phyloP scores from a whole-genome alignment of 345 rosid genomes.

The Heritiera fomes region DNA sequence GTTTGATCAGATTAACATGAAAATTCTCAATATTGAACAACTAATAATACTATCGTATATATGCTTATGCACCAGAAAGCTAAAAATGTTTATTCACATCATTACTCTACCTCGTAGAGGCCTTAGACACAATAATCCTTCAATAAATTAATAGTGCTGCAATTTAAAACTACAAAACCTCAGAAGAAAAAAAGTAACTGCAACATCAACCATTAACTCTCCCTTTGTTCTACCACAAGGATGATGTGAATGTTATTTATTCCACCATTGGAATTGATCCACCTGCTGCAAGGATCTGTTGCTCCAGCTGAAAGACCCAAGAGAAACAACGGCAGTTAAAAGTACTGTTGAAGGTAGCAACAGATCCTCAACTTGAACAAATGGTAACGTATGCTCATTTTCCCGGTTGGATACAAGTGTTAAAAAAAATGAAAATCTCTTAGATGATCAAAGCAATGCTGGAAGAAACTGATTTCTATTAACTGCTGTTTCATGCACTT shows the following conservation, averaged over 20 bases:
- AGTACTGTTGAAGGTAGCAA: conserved; percentile 1
- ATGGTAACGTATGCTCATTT: neutral
- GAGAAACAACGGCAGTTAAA: neutral
- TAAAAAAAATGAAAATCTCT: conserved; percentile 5
- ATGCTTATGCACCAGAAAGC: conserved; percentile 7
- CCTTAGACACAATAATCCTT: conserved; percentile 14
- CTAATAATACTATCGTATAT: neutral
- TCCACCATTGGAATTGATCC: conserved; percentile 39
- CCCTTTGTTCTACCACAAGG: conserved; percentile 2
- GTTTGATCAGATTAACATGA: neutral
- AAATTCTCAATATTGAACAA: neutral
- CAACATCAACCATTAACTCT: conserved; percentile 13
- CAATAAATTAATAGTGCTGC: conserved; percentile 1
- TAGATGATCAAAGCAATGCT: conserved; percentile 10
- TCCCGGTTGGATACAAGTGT: neutral
- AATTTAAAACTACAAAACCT: conserved; percentile 12
- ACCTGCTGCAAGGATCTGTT: conserved; percentile 66
- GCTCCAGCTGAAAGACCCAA: conserved; percentile 55
- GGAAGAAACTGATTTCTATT: conserved; percentile 4
- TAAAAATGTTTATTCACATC: conserved; percentile 21
- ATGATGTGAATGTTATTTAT: conserved; percentile 13
- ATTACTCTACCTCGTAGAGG: conserved; percentile 10
- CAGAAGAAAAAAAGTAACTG: neutral
- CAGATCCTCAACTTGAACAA: neutral
- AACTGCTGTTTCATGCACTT: conserved; percentile 23